phyloP scores from a whole-genome alignment of 768 basidiomycete species.

The Candolleomyces efflorescens region DNA sequence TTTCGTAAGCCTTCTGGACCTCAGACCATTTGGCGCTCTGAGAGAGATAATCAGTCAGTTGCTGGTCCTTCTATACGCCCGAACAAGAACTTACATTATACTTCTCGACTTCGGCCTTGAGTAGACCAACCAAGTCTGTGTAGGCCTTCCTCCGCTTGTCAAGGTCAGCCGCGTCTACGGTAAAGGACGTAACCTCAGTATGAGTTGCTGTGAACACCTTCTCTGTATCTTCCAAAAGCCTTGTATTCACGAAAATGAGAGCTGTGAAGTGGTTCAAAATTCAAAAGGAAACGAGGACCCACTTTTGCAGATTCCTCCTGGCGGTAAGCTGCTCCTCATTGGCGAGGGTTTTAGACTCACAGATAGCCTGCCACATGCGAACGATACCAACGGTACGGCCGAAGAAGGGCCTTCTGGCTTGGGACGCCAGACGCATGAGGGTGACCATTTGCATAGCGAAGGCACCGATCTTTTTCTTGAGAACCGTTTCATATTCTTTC shows the following conservation, averaged over 20 bases:
- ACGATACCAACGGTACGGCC: conserved; percentile 17
- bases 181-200: not conserved
- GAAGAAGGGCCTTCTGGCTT: conserved; percentile 17
- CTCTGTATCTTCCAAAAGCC: not conserved
- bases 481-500: not conserved
- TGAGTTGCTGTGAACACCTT: not conserved
- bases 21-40: not conserved
- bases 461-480: not conserved
- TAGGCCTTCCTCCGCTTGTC: not conserved
- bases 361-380: conserved; percentile 10
- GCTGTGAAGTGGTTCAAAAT: not conserved
- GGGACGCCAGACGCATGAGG: conserved; percentile 14
- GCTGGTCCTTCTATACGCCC: too few relatives aligned
- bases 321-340: not conserved
- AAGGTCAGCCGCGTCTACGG: too few relatives aligned
- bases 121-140: not conserved
- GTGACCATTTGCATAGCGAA: conserved; percentile 12
- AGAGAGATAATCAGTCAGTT: not conserved
- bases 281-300: not conserved
- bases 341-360: not conserved
- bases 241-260: not conserved
- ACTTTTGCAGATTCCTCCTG: not conserved
- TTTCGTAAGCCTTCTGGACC: not conserved
- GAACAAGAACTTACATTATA: not conserved
- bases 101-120: not conserved